These are phyloP conservation scores for Penicillium odoratum DNA, from an alignment of 495 filamentous ascomycete species.

Conservation along the genomic window DNA sequence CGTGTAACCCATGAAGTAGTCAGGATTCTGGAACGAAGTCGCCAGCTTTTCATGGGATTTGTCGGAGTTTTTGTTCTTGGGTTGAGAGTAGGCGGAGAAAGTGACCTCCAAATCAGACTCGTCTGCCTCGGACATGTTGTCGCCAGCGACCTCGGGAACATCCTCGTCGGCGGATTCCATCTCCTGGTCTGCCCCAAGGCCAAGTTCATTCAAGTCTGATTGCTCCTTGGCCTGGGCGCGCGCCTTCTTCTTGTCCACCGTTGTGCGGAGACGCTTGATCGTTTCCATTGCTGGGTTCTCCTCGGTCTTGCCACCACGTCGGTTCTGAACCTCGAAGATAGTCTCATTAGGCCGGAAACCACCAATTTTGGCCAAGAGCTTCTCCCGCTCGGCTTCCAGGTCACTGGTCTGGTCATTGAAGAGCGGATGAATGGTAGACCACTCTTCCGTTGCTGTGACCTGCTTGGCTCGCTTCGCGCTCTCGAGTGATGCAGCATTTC, in stretches of 20 bases:
- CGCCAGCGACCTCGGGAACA: constrained; percentile 40
- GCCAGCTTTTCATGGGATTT: constrained; percentile 36
- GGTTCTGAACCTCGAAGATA: constrained; percentile 86
- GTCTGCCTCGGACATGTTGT: constrained; percentile 67
- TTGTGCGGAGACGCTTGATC: constrained; percentile 67
- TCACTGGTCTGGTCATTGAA: constrained; percentile 67
- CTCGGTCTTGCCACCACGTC: constrained; percentile 55
- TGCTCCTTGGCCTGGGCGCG: constrained; percentile 32
- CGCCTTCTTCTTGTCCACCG: constrained; percentile 46
- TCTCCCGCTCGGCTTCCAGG: constrained; percentile 68
- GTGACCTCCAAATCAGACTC: constrained; percentile 81
- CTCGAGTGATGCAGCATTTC: constrained; percentile 82
- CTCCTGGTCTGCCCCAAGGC: constrained; percentile 29
- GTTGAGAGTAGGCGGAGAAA: constrained; percentile 60
- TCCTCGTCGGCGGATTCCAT: constrained; percentile 38
- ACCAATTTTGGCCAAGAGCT: constrained; percentile 82
- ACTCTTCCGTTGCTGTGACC: constrained; percentile 63
- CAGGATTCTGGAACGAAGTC: constrained; percentile 72
- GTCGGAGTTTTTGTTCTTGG: constrained; percentile 16
- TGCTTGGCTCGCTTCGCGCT: constrained; percentile 84
- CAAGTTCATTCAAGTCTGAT: constrained; percentile 29
- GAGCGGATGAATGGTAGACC: constrained; percentile 69
- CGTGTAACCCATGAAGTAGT: constrained; percentile 94
- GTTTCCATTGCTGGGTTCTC: constrained; percentile 71
- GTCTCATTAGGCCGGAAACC: constrained; percentile 88